Evolutionary conservation across 768 basidiomycete species (phyloP), one percentile per base, ranked within the genome.

Genomic region (Albatrellus ellisii): DNA sequence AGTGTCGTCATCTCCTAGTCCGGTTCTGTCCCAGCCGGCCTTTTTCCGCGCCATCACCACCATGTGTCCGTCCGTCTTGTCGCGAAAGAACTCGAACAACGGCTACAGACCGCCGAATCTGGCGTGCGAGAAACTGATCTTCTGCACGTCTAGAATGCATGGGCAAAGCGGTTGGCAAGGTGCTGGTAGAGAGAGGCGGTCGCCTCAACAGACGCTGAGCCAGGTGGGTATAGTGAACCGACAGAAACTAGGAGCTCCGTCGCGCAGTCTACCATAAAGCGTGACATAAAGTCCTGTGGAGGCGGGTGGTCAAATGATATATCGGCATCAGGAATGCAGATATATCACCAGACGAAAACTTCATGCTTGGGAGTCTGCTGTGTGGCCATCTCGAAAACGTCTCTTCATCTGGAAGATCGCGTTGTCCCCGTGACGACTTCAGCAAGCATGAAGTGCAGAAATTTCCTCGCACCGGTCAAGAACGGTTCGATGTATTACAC

Each of bases 251-350:
- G 56, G 47, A 71, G 72, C 43, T 70, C 68, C 2, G 70, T 64
- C 0, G 73, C 72, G 10, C 68, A 63, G 52, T 72, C 70, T 27
- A 72, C 59, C 0, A 68, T 70, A 48, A 72, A 70, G 28, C 67
- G 62, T 1, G 59, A 59, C 31, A 70, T 52, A 15, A 63, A 45
- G 41, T 72, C 68, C 59, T 72, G 42, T 5, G 43, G 24, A 15
- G 25, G 6, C 9, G 20, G 3, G 14, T 24, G 39, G 39, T n/a
- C n/a, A n/a, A n/a, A n/a, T n/a, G n/a, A n/a, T n/a, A n/a, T n/a
- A n/a, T n/a, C n/a, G n/a, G n/a, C n/a, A n/a, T n/a, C n/a, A n/a
- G n/a, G n/a, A n/a, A n/a, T n/a, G n/a, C n/a, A n/a, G n/a, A n/a
- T n/a, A n/a, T n/a, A n/a, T n/a, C n/a, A n/a, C n/a, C n/a, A n/a